These are phyloP conservation scores for Lenzites betulinus DNA, from an alignment of 768 basidiomycete species.

Conservation along the genomic window DNA sequence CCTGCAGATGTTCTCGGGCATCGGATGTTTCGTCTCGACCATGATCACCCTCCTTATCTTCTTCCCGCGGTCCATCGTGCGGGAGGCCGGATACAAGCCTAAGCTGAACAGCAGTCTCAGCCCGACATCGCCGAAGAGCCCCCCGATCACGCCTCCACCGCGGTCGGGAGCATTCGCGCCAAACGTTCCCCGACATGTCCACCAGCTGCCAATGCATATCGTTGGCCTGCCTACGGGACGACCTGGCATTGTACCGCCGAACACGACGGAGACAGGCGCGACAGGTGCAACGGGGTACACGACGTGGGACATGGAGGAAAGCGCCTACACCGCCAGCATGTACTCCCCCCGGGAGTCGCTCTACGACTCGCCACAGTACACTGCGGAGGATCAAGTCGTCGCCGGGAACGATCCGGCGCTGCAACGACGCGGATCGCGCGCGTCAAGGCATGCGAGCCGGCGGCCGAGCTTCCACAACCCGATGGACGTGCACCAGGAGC, in stretches of 20 bases:
- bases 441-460: conserved; percentile 4
- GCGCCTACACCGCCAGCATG: conserved; percentile 17
- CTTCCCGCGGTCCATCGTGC: conserved; percentile 73
- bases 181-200: neutral
- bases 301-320: conserved; percentile 14
- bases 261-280: conserved; percentile 2
- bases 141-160: conserved; percentile 18
- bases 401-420: neutral
- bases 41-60: conserved; percentile 79
- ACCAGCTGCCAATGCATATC: neutral
- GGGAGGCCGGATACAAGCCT: conserved; percentile 62
- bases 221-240: neutral
- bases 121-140: conserved; percentile 23
- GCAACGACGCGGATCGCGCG: neutral
- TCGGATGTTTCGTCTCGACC: conserved; percentile 80
- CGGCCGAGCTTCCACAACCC: conserved; percentile 4
- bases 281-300: conserved; percentile 4
- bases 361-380: conserved; percentile 20
- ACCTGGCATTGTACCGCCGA: neutral
- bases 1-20: conserved; percentile 66
- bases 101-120: conserved; percentile 31
- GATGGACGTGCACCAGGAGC: conserved; percentile 17
- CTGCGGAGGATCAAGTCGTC: conserved; percentile 1
- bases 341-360: conserved; percentile 18
- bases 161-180: conserved; percentile 4